Evolutionary conservation across 169 alveolate genomes (phyloP).

Genomic region (Theileria parva): DNA sequence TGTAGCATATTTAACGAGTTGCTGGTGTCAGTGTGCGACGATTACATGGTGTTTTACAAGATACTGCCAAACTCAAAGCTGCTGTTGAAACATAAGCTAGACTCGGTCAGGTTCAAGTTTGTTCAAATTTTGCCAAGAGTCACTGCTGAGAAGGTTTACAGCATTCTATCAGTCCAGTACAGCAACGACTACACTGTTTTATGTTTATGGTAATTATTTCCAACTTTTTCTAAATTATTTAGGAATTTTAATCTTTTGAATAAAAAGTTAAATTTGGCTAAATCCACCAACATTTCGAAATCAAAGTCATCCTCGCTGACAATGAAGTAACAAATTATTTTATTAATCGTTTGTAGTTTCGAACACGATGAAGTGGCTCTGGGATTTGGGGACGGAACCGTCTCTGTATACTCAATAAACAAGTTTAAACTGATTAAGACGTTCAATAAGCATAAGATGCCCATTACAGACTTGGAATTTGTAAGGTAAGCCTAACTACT

Average conservation of each 20-base stretch:
- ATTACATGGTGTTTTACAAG: conserved; percentile 19
- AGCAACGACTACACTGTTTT: neutral
- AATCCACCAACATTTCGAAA: neutral
- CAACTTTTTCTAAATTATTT: neutral
- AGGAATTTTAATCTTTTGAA: neutral
- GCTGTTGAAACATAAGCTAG: neutral
- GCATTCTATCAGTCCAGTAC: neutral
- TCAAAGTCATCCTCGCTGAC: neutral
- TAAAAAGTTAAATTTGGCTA: neutral
- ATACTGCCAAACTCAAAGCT: conserved; percentile 2
- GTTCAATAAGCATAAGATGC: conserved; percentile 51
- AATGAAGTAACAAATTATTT: conserved; percentile 12
- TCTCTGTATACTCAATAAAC: conserved; percentile 27
- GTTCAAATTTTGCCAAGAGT: neutral
- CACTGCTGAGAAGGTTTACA: neutral
- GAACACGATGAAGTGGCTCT: conserved; percentile 29
- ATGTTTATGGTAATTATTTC: neutral
- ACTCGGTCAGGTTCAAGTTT: neutral
- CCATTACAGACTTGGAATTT: conserved; percentile 63
- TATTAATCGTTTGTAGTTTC: conserved; percentile 8
- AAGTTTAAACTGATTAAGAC: conserved; percentile 18
- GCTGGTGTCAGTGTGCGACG: conserved; percentile 40
- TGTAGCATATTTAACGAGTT: conserved; percentile 41
- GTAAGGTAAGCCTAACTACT: conserved; percentile 1
- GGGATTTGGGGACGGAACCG: conserved; percentile 62